A percentile compares a stretch with the other conserved stretches of the same genome.
These are phyloP conservation scores for Leccinum uliginosum DNA, from an alignment of 768 basidiomycete genomes.

Conservation along the genomic window DNA sequence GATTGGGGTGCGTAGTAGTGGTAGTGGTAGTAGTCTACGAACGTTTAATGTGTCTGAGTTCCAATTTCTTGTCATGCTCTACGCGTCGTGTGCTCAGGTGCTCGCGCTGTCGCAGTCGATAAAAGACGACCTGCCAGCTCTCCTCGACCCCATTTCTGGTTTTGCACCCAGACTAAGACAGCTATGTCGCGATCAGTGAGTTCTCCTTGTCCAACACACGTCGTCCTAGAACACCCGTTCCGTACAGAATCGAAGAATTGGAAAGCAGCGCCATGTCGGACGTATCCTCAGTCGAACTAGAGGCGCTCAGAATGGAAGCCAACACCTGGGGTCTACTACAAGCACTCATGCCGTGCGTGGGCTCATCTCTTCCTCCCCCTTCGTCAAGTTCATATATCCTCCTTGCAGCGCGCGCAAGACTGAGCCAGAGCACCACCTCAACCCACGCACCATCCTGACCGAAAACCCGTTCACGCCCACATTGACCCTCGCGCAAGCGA, in stretches of 20 bases:
- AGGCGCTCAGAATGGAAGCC: constrained; percentile 64
- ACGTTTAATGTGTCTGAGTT: too few species aligned
- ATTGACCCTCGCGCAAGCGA: constrained; percentile 66
- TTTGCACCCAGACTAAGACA: constrained; percentile 63
- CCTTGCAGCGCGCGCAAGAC: constrained; percentile 62
- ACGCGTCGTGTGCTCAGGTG: constrained; percentile 65
- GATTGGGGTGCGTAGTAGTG: constrained; percentile 17
- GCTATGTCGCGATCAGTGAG: constrained; percentile 56
- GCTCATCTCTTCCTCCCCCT: background rate
- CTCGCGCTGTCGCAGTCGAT: constrained; percentile 54
- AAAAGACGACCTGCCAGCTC: constrained; percentile 50
- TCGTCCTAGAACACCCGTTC: background rate
- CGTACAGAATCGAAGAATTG: constrained; percentile 47
- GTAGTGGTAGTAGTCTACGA: too few species aligned
- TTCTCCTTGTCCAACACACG: constrained; percentile 1
- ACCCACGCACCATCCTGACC: constrained; percentile 52
- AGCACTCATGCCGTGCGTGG: constrained; percentile 66
- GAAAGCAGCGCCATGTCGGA: constrained; percentile 38
- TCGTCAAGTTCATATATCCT: background rate
- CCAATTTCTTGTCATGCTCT: constrained; percentile 36
- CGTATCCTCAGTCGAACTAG: constrained; percentile 48
- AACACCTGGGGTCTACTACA: constrained; percentile 83
- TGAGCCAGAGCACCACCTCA: constrained; percentile 41
- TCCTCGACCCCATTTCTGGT: constrained; percentile 63
- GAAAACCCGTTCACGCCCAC: constrained; percentile 83